These are phyloP conservation scores for Aurantiochytrium sp. DNA, from an alignment of 108 stramenopile genomes.

Conservation along the genomic window DNA sequence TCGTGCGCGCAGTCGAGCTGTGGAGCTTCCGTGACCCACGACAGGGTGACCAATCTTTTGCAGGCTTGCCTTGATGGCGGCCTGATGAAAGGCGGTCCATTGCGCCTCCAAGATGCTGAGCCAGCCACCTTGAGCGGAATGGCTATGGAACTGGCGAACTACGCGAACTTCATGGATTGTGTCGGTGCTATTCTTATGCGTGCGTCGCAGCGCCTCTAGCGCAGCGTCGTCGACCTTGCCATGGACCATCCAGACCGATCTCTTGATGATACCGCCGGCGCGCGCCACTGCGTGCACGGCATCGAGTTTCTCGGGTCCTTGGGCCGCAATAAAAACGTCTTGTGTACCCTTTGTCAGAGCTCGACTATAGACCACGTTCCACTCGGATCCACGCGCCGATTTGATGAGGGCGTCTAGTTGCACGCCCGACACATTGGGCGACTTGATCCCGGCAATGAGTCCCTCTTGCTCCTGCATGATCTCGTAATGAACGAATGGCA, in stretches of 20 bases:
- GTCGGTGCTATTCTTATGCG: background rate
- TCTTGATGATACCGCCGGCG: background rate
- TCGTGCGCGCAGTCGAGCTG: background rate
- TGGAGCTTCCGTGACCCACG: background rate
- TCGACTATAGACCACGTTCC: background rate
- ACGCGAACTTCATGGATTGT: background rate
- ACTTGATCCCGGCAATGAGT: background rate
- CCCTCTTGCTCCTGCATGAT: background rate
- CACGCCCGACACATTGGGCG: background rate
- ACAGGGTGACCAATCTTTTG: background rate
- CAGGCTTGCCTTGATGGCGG: background rate
- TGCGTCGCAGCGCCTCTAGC: background rate
- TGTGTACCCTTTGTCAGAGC: background rate
- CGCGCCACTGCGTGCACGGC: background rate
- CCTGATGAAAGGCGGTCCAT: background rate
- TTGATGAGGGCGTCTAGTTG: background rate
- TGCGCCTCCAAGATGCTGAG: background rate
- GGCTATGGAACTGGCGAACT: background rate
- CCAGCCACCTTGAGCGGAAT: background rate
- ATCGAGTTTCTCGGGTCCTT: background rate
- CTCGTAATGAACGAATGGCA: background rate
- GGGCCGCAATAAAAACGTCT: background rate
- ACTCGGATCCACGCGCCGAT: background rate
- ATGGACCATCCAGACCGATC: background rate
- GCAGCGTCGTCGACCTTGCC: background rate